Evolutionary conservation across 2,329 filamentous ascomycete genomes (phyloP), one percentile per base, ranked within the genome.

Genomic region (Cytospora chrysosperma): DNA sequence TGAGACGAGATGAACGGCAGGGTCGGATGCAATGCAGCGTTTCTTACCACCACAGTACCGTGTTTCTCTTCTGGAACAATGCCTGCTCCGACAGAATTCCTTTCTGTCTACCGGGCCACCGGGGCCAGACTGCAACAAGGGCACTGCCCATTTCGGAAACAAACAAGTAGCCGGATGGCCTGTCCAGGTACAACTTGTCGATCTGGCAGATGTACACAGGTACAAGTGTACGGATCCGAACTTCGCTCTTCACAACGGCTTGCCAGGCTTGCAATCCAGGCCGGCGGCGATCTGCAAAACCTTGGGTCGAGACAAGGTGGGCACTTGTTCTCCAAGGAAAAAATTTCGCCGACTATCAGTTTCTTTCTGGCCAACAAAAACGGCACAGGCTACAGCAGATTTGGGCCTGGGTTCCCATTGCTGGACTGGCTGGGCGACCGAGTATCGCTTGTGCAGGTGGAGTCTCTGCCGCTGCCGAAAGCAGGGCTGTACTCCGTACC

Each of bases 341-440:
- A 43, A 43, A 43, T 43, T 43, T 43, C 40, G 40, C 19, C 21
- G 40, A 21, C 40, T 21, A 43, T 43, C 40, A 43, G 34, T 60
- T 53, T 53, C 30, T 24, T 40, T 43, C 47, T 60, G 49, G 58
- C 58, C 58, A 61, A 61, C 30, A 32, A 10, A 32, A 32, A 32
- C 53, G 58, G 58, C 58, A 43, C 51, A 61, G 19, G 34, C 34
- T 37, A 17, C 58, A 55, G 51, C 58, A 49, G 51, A 43, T 56
- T 43, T 19, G 53, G 27, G 32, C 54, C 54, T 53, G 58, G 47
- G 52, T 62, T 59, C 32, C 63, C 60, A 50, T 57, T 50, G 50
- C 56, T 65, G 55, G 37, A n/a, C n/a, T n/a, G n/a, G n/a, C n/a
- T n/a, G n/a, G n/a, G 54, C 37, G 59, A 58, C 55, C 59, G 59